Conservation (phyloP, 495 filamentous ascomycete species). For the Cercophora samala region DNA sequence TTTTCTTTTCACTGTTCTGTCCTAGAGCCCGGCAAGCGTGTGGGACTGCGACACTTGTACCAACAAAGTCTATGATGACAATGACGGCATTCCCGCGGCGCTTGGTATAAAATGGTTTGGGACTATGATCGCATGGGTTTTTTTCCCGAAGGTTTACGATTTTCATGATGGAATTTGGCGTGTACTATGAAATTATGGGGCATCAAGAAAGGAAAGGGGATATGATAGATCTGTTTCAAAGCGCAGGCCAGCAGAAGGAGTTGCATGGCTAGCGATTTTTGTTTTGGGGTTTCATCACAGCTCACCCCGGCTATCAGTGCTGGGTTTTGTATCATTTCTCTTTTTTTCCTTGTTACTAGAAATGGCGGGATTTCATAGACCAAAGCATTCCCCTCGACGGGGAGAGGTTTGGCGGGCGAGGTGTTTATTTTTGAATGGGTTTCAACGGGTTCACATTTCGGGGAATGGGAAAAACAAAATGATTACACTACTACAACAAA, state of each 20-base stretch:
- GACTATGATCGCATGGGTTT: neutral
- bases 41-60: neutral
- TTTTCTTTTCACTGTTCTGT: neutral
- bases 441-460: neutral
- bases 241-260: neutral
- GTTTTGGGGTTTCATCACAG: neutral
- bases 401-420: neutral
- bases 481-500: neutral
- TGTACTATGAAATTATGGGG: neutral
- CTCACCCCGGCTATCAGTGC: neutral
- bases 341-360: neutral
- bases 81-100: neutral
- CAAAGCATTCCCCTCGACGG: neutral
- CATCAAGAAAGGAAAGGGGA: neutral
- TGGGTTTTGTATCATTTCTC: conserved; percentile 2
- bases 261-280: neutral
- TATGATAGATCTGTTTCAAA: neutral
- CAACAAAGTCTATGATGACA: neutral
- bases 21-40: neutral
- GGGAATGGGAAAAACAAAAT: neutral
- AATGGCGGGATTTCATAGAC: neutral
- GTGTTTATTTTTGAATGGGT: neutral
- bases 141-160: neutral
- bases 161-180: neutral
- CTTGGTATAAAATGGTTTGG: neutral